Conservation (phyloP, 495 filamentous ascomycete genomes). For the Talaromyces liani region DNA sequence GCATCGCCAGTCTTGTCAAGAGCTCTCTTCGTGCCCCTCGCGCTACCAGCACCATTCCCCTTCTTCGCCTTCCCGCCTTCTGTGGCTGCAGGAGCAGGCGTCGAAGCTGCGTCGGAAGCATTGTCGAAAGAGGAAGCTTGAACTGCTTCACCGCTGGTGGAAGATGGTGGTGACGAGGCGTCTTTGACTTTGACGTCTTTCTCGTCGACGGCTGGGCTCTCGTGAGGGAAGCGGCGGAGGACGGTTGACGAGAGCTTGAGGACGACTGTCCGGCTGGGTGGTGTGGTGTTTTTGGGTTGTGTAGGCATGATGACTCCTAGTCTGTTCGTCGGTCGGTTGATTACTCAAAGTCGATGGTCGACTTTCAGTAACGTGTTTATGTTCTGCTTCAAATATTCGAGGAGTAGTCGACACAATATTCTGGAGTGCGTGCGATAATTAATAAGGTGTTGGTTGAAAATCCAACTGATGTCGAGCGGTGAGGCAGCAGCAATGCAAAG, state of each 20-base stretch:
- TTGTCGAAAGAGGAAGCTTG: conserved; percentile 48
- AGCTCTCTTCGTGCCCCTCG: conserved; percentile 46
- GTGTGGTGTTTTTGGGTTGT: conserved; percentile 24
- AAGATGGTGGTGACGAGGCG: conserved; percentile 35
- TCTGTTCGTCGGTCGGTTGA: conserved; percentile 1
- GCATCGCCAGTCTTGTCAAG: conserved; percentile 50
- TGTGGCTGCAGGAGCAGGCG: conserved; percentile 44
- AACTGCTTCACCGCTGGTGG: conserved; percentile 41
- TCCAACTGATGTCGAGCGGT: not conserved
- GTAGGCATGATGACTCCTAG: conserved; percentile 16
- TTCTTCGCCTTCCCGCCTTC: conserved; percentile 44
- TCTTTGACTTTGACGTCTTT: conserved; percentile 28
- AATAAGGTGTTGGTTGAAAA: not conserved
- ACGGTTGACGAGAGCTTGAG: conserved; percentile 44
- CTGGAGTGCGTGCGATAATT: conserved; percentile 5
- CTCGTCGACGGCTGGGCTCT: conserved; percentile 19
- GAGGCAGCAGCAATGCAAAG: not conserved
- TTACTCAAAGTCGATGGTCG: conserved; percentile 19
- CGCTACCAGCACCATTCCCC: conserved; percentile 13
- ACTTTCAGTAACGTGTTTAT: conserved; percentile 12
- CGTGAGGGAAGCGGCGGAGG: conserved; percentile 38
- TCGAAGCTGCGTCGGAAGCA: conserved; percentile 47
- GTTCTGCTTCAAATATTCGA: not conserved
- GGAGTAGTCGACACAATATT: not conserved
- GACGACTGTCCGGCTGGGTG: conserved; percentile 40